A percentile compares a stretch with the other conserved stretches of the same genome.
Evolutionary conservation across 2,329 filamentous ascomycete genomes (phyloP).

Genomic region (Chaetoscypha palmicola): DNA sequence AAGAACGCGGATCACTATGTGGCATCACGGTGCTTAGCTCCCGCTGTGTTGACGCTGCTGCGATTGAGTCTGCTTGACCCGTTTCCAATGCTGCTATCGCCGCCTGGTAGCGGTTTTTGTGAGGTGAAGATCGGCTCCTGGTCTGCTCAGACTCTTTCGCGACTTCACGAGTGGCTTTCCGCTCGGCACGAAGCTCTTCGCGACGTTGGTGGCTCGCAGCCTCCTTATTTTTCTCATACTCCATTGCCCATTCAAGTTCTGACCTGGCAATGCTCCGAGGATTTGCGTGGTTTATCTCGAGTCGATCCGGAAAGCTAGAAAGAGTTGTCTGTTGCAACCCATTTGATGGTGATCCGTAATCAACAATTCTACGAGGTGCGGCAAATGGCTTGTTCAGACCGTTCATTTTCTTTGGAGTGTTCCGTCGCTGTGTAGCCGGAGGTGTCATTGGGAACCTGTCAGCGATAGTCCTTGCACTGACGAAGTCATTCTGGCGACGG

Average conservation of each 20-base stretch:
- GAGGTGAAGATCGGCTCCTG: conserved; percentile 19
- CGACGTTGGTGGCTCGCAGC: conserved; percentile 24
- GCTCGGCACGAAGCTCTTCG: conserved; percentile 20
- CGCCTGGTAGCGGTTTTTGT: conserved; percentile 28
- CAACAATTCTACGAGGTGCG: conserved; percentile 12
- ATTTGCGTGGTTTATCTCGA: not conserved
- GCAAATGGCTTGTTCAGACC: conserved; percentile 23
- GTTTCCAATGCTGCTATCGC: conserved; percentile 21
- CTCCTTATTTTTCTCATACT: conserved; percentile 30
- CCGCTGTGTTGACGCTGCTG: not conserved
- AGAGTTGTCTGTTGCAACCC: conserved; percentile 18
- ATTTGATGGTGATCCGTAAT: conserved; percentile 5
- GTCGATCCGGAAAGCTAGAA: not conserved
- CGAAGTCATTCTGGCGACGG: conserved; percentile 19
- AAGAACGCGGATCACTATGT: conserved; percentile 28
- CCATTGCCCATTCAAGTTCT: conserved; percentile 29
- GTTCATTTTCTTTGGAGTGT: conserved; percentile 4
- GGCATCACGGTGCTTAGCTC: conserved; percentile 21
- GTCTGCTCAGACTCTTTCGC: not conserved
- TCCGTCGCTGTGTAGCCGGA: conserved; percentile 7
- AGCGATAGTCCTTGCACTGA: conserved; percentile 20
- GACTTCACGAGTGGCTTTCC: conserved; percentile 7
- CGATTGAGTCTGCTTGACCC: conserved; percentile 1
- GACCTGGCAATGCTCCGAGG: conserved; percentile 7
- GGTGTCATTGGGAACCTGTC: conserved; percentile 13